These are phyloP conservation scores for Globisporangium acanthophoron DNA, from an alignment of 352 stramenopile genomes.

Conservation along the genomic window DNA sequence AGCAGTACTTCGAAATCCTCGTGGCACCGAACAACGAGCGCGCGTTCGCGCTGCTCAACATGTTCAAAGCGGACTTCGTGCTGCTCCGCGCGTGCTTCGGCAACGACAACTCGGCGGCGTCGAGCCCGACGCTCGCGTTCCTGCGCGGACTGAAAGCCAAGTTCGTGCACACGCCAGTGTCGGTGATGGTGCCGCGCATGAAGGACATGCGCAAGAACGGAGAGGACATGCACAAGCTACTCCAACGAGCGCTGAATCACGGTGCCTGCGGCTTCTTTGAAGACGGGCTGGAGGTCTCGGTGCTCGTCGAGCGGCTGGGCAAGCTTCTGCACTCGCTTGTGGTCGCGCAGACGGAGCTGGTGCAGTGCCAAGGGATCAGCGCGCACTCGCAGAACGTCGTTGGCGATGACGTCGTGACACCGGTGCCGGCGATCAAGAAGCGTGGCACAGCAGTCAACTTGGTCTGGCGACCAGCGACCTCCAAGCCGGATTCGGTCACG, in stretches of 20 bases:
- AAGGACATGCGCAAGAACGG: constrained; percentile 10
- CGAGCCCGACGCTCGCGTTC: constrained; percentile 46
- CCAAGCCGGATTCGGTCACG: constrained; percentile 41
- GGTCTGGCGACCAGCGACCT: constrained; percentile 20
- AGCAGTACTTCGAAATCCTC: constrained; percentile 63
- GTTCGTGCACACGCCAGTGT: constrained; percentile 46
- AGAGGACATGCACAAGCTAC: constrained; percentile 36
- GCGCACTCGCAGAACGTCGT: constrained; percentile 8
- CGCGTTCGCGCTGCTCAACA: constrained; percentile 44
- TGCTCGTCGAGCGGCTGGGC: constrained; percentile 34
- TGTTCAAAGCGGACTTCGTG: constrained; percentile 67
- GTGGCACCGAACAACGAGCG: constrained; percentile 59
- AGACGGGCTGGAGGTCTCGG: constrained; percentile 25
- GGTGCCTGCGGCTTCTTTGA: constrained; percentile 65
- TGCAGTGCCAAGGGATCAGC: constrained; percentile 29
- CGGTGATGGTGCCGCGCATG: constrained; percentile 29
- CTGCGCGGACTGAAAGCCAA: constrained; percentile 52
- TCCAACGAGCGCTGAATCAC: constrained; percentile 42
- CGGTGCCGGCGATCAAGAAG: constrained; percentile 32
- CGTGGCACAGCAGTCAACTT: constrained; percentile 16
- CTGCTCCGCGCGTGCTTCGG: constrained; percentile 44
- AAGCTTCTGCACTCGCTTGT: constrained; percentile 57
- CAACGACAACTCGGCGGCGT: constrained; percentile 47
- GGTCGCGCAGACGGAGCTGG: constrained; percentile 44
- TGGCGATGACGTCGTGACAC: constrained; percentile 20